These are phyloP conservation scores for Coemansia sp. DNA, from an alignment of 192 early-diverging fungal species.

Conservation along the genomic window DNA sequence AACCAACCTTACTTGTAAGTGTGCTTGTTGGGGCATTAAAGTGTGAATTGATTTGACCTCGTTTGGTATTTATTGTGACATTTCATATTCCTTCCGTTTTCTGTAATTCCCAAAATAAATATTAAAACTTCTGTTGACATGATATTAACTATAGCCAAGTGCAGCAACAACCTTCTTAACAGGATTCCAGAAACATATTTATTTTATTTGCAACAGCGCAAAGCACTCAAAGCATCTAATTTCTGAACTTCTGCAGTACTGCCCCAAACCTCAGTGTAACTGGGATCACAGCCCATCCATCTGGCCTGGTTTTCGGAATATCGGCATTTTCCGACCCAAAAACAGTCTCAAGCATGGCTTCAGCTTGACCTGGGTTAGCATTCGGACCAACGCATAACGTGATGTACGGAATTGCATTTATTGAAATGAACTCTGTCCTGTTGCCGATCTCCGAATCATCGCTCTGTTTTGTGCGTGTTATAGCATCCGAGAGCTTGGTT, in stretches of 20 bases:
- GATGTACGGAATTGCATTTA: conserved; percentile 41
- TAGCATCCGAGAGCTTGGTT: conserved; percentile 6
- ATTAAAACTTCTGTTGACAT: too few species aligned
- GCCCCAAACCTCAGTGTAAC: conserved; percentile 38
- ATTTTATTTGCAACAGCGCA: not conserved
- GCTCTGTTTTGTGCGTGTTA: conserved; percentile 7
- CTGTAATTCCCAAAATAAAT: too few species aligned
- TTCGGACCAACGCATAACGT: conserved; percentile 26
- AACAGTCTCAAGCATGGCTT: conserved; percentile 36
- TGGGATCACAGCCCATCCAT: conserved; percentile 43
- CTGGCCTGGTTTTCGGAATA: conserved; percentile 12
- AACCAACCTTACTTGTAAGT: not conserved
- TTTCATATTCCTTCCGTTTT: not conserved
- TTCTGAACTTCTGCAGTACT: conserved; percentile 22
- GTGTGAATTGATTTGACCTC: not conserved
- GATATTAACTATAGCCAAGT: too few species aligned
- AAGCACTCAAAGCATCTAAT: not conserved
- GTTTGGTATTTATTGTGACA: not conserved
- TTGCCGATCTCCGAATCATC: too few species aligned
- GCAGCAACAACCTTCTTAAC: not conserved
- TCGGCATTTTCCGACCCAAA: conserved; percentile 44
- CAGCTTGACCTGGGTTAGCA: conserved; percentile 28
- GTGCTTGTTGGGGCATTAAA: not conserved
- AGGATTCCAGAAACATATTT: not conserved
- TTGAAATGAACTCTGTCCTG: conserved; percentile 4